These are phyloP conservation scores for Soucietia sequanensis DNA, from an alignment of 805 yeast species.

Conservation along the genomic window DNA sequence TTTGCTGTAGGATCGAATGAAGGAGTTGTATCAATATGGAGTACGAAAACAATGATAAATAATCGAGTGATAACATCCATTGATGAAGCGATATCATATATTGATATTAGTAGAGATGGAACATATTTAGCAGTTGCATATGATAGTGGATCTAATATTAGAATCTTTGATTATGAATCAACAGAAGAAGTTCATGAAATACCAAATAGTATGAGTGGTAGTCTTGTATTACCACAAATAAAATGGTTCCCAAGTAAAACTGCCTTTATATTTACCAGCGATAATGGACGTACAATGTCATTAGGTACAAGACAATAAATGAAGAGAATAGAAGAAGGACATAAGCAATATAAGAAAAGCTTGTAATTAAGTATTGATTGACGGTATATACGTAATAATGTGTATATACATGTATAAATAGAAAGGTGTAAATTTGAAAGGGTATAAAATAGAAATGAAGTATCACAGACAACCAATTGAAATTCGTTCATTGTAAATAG, in stretches of 20 bases:
- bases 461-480: too few relatives aligned
- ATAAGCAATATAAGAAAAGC: neutral
- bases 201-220: slow-evolving; percentile 27
- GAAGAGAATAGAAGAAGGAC: slow-evolving; percentile 7
- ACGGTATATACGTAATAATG: neutral
- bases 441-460: too few relatives aligned
- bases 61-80: slow-evolving; percentile 35
- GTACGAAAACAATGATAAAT: slow-evolving; percentile 34
- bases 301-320: slow-evolving; percentile 10
- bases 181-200: slow-evolving; percentile 29
- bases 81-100: slow-evolving; percentile 42
- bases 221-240: slow-evolving; percentile 23
- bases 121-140: slow-evolving; percentile 43
- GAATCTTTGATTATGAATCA: slow-evolving; percentile 34
- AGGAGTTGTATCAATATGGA: slow-evolving; percentile 55
- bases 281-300: slow-evolving; percentile 28
- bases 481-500: too few relatives aligned
- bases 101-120: slow-evolving; percentile 48
- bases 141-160: slow-evolving; percentile 41
- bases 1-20: slow-evolving; percentile 57
- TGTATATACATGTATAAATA: too few relatives aligned
- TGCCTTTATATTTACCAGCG: slow-evolving; percentile 28
- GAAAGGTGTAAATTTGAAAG: too few relatives aligned
- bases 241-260: slow-evolving; percentile 37
- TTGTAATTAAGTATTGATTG: neutral